Evolutionary conservation across 2,329 filamentous ascomycete genomes (phyloP).

Genomic region (Cladosporium phlei): DNA sequence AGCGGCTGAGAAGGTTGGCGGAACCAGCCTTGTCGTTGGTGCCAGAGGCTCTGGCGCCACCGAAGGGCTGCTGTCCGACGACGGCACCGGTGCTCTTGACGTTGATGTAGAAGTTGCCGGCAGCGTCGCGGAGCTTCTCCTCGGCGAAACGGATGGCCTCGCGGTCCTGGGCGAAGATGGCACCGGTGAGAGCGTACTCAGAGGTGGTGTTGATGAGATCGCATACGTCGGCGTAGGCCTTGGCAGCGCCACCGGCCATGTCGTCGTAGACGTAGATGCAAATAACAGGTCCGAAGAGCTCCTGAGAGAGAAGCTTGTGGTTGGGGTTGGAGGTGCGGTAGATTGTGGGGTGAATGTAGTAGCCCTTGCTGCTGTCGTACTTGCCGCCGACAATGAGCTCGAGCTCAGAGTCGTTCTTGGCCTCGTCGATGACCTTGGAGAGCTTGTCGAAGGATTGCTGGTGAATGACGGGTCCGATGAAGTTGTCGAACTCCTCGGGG

Average conservation of each 20-base stretch:
- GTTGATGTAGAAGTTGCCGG: slow-evolving; percentile 82
- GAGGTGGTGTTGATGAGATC: slow-evolving; percentile 58
- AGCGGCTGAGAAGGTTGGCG: slow-evolving; percentile 45
- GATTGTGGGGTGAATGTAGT: slow-evolving; percentile 76
- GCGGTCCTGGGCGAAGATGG: slow-evolving; percentile 67
- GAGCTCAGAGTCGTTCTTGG: slow-evolving; percentile 66
- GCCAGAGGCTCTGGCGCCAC: slow-evolving; percentile 50
- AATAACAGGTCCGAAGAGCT: slow-evolving; percentile 77
- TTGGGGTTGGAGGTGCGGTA: slow-evolving; percentile 68
- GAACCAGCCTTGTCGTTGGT: slow-evolving; percentile 56
- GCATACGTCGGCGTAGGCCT: slow-evolving; percentile 48
- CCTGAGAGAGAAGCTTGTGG: slow-evolving; percentile 68
- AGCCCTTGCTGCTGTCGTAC: slow-evolving; percentile 72
- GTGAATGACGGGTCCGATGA: slow-evolving; percentile 83
- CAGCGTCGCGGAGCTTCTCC: slow-evolving; percentile 63
- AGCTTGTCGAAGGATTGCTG: slow-evolving; percentile 74
- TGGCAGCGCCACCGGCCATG: slow-evolving; percentile 28
- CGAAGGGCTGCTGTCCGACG: slow-evolving; percentile 34
- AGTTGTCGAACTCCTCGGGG: slow-evolving; percentile 66
- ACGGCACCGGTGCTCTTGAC: slow-evolving; percentile 60
- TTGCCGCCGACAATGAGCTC: slow-evolving; percentile 68
- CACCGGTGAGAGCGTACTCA: slow-evolving; percentile 72
- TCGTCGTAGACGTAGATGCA: slow-evolving; percentile 74
- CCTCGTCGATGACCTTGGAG: slow-evolving; percentile 66
- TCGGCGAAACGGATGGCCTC: slow-evolving; percentile 62